Conservation (phyloP, 225 moss, liverwort and hornwort species). For the Anthoceros angustus region DNA sequence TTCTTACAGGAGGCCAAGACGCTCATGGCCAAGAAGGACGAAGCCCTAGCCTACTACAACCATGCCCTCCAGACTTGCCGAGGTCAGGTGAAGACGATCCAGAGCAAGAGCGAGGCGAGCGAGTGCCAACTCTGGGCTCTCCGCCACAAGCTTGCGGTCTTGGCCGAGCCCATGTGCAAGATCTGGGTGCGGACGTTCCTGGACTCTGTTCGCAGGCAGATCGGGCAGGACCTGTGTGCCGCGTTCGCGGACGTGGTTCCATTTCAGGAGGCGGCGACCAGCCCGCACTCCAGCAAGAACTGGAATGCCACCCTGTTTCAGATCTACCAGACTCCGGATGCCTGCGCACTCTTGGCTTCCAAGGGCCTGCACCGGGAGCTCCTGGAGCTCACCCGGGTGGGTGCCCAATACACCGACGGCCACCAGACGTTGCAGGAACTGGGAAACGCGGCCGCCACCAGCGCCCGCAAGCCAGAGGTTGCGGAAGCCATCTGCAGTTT, state of each 20-base stretch:
- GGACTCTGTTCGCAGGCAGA: not conserved
- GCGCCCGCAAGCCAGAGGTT: not conserved
- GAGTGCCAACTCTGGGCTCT: not conserved
- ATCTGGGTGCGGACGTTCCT: not conserved
- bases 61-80: not conserved
- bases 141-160: not conserved
- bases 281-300: not conserved
- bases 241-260: not conserved
- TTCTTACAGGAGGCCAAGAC: not conserved
- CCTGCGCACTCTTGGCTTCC: not conserved
- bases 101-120: slow-evolving; percentile 1
- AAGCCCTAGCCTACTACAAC: not conserved
- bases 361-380: not conserved
- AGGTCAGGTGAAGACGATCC: not conserved
- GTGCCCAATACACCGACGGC: not conserved
- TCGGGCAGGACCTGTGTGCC: not conserved
- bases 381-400: not conserved
- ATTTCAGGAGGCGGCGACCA: not conserved
- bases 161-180: slow-evolving; percentile 1
- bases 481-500: not conserved
- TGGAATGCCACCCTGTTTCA: not conserved
- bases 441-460: not conserved
- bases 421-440: not conserved
- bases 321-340: not conserved
- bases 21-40: not conserved